Percentiles rank a stretch among this genome's conserved stretches.
These are phyloP conservation scores for Aechmea fasciata DNA, from an alignment of 176 grass and related monocot species.

Conservation along the genomic window DNA sequence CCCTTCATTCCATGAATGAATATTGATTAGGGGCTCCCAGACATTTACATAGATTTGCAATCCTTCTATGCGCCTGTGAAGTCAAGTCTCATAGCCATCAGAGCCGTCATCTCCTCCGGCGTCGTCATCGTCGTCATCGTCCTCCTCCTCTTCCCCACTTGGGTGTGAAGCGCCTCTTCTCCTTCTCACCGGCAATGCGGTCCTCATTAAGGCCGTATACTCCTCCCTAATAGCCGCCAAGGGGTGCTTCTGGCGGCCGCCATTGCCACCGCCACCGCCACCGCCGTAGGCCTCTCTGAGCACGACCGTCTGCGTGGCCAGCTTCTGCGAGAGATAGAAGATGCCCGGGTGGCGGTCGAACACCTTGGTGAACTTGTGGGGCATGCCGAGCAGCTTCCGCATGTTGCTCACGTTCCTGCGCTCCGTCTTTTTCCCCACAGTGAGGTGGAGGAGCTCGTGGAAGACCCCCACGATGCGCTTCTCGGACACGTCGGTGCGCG, in stretches of 20 bases:
- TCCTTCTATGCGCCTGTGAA: too few species aligned
- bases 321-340: constrained; percentile 59
- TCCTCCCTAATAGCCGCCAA: constrained; percentile 50
- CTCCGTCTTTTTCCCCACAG: constrained; percentile 52
- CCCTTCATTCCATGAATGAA: too few species aligned
- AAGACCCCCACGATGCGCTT: constrained; percentile 76
- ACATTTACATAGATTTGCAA: too few species aligned
- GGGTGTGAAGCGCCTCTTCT: constrained; percentile 6
- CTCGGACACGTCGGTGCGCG: constrained; percentile 56
- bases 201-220: constrained; percentile 40
- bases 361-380: constrained; percentile 84
- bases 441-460: constrained; percentile 75
- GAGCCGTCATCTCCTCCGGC: background rate
- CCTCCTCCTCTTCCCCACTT: constrained; percentile 14
- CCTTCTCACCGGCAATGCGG: constrained; percentile 26
- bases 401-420: constrained; percentile 69
- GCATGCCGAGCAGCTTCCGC: constrained; percentile 56
- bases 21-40: too few species aligned
- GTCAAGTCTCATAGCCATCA: background rate
- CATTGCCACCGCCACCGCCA: constrained; percentile 10
- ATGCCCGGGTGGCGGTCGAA: constrained; percentile 71
- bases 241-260: constrained; percentile 35
- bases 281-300: constrained; percentile 56
- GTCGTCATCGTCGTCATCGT: background rate
- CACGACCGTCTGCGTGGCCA: constrained; percentile 54